phyloP scores from a whole-genome alignment of 179 eudicot species.

The Amaranthus tricolor region DNA sequence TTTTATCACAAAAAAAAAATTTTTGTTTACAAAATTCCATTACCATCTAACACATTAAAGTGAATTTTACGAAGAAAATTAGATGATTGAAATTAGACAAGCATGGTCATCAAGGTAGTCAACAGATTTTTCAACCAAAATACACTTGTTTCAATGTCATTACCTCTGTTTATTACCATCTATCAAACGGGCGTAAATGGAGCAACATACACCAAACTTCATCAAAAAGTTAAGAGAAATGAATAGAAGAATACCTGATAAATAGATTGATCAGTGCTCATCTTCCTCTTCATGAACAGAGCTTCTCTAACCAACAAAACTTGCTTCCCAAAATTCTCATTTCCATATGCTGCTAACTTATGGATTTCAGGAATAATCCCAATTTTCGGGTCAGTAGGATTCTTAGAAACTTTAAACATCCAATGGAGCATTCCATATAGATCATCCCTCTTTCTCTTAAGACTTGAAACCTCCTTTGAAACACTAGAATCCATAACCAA shows the following conservation, averaged over 20 bases:
- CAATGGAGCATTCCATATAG: slow-evolving; percentile 47
- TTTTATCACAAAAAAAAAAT: too few species aligned
- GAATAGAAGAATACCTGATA: slow-evolving; percentile 41
- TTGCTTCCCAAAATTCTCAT: slow-evolving; percentile 69
- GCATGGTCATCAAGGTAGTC: too few species aligned
- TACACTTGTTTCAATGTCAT: too few species aligned
- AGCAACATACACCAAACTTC: background rate
- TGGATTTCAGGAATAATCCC: slow-evolving; percentile 59
- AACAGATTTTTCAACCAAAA: too few species aligned
- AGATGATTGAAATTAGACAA: too few species aligned
- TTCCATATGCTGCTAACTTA: slow-evolving; percentile 58
- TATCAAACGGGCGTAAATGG: background rate
- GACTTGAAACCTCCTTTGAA: slow-evolving; percentile 29
- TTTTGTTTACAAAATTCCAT: too few species aligned
- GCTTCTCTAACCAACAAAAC: slow-evolving; percentile 55
- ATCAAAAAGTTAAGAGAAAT: slow-evolving; percentile 6
- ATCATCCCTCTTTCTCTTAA: slow-evolving; percentile 50
- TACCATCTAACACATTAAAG: too few species aligned
- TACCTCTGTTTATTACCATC: too few species aligned
- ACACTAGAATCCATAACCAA: slow-evolving; percentile 29
- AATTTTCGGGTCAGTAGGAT: slow-evolving; percentile 56
- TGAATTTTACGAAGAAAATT: too few species aligned
- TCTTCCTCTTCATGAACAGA: slow-evolving; percentile 42
- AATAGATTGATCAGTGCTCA: slow-evolving; percentile 28
- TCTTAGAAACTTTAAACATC: slow-evolving; percentile 59